A percentile compares a stretch with the other conserved stretches of the same genome.
Conservation (phyloP, 495 filamentous ascomycete species). For the Rostrohypoxylon terebratum region DNA sequence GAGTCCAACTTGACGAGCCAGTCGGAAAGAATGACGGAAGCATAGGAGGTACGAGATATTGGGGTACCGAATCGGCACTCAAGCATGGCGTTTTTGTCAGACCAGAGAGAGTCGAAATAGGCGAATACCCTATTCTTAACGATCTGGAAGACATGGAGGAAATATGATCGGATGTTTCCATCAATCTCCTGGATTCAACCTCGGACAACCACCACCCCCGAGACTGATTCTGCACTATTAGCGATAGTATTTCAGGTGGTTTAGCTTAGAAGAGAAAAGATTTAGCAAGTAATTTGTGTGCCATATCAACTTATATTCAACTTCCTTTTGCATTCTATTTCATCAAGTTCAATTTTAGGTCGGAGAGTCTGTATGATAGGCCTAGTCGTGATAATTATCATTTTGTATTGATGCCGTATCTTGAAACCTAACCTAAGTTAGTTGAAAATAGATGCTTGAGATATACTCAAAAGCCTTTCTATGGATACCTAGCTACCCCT, state of each 20-base stretch:
- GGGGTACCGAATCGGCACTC: constrained; percentile 67
- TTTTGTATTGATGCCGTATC: neutral
- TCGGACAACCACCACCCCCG: neutral
- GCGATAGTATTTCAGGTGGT: neutral
- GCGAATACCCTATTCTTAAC: constrained; percentile 80
- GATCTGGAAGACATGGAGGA: constrained; percentile 90
- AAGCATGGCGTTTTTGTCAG: constrained; percentile 89
- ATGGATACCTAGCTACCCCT: neutral
- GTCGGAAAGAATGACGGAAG: constrained; percentile 92
- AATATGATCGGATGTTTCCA: constrained; percentile 63
- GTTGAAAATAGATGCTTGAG: neutral
- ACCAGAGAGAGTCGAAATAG: constrained; percentile 88
- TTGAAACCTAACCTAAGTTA: too few species aligned
- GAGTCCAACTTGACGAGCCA: constrained; percentile 86
- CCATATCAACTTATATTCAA: neutral
- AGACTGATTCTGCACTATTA: neutral
- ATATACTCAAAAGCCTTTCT: neutral
- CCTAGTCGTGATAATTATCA: neutral
- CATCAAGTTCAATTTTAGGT: neutral
- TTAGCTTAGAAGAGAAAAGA: neutral
- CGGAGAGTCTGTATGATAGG: neutral
- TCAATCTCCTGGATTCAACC: neutral
- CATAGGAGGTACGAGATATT: constrained; percentile 81
- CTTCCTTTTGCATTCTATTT: neutral
- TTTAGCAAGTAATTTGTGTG: neutral